Evolutionary conservation across 768 basidiomycete species (phyloP).

Genomic region (Mycena leptocephala): DNA sequence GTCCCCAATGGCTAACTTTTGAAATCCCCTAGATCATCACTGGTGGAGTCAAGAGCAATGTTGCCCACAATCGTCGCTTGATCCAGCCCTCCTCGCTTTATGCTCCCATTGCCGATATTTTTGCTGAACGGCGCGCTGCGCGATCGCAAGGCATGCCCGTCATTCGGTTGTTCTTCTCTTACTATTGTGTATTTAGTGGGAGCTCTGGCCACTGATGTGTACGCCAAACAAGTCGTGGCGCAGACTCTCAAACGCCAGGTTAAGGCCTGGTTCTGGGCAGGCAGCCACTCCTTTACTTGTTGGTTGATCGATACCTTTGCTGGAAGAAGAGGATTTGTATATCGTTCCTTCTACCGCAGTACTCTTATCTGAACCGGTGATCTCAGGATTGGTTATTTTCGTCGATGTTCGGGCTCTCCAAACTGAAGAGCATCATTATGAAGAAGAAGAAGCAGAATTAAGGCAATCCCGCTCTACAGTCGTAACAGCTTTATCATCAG

Average conservation of each 20-base stretch:
- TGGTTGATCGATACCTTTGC: slow-evolving; percentile 41
- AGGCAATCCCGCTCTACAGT: too few species aligned
- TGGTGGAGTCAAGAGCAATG: slow-evolving; percentile 40
- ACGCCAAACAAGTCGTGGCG: slow-evolving; percentile 36
- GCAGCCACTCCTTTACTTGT: slow-evolving; percentile 23
- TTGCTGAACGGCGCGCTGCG: slow-evolving; percentile 16
- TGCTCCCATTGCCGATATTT: slow-evolving; percentile 36
- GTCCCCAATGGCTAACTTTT: not conserved
- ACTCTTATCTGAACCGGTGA: not conserved
- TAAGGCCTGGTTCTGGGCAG: slow-evolving; percentile 39
- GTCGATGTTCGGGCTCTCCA: slow-evolving; percentile 24
- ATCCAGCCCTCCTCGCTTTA: slow-evolving; percentile 39
- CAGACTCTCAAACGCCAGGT: slow-evolving; percentile 32
- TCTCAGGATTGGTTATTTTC: slow-evolving; percentile 31
- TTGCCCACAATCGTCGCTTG: slow-evolving; percentile 3
- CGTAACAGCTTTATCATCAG: too few species aligned
- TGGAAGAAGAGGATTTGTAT: slow-evolving; percentile 30
- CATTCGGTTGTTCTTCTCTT: not conserved
- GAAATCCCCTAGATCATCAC: slow-evolving; percentile 32
- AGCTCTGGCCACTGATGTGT: slow-evolving; percentile 33
- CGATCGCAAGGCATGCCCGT: slow-evolving; percentile 29
- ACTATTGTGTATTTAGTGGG: slow-evolving; percentile 14
- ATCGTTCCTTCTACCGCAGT: not conserved
- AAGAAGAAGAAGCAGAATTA: slow-evolving; percentile 13
- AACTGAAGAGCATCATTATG: slow-evolving; percentile 19